Evolutionary conservation across 176 grass and related monocot genomes (phyloP), one percentile per base, ranked within the genome.

Genomic region (Aegilops sharonensis): DNA sequence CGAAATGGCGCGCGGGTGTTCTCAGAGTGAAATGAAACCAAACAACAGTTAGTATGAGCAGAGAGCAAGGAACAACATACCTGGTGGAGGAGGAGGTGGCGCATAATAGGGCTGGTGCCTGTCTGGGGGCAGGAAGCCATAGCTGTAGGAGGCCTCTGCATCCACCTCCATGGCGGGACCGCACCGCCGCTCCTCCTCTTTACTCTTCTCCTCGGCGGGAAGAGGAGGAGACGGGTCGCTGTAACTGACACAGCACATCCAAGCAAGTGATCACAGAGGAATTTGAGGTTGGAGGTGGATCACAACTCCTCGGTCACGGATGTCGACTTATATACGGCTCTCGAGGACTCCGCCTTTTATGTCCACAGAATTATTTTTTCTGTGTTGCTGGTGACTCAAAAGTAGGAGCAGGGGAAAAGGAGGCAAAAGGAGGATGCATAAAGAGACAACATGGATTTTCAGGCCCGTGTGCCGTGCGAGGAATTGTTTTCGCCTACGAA

Each of bases 131-230:
- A 40, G 77, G 78, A 72, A 85, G 64, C 82, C 90, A 85, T 82
- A 82, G 82, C 36, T 65, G 86, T 82, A 88, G 70, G 72, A 81
- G 85, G 78, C 64, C 1, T 88, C 90, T 66, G 78, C 71, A 20
- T 88, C 86, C 8, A 88, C 72, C 78, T 88, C 90, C 90, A 91
- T 91, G 74, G 77, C 56, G 7, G 50, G 43, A 4, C 48, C 12
- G 73, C 66, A 87, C 56, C 65, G 54, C 81, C 23, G 12, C 73
- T 56, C 29, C 73, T 56, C 29, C 20, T 48, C 60, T 35, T 11
- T 34, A 17, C 81, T 54, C 47, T 17, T n/a, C 81, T 82, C 63
- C 56, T 74, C 37, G 24, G 45, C n/a, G 39, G 25, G 34, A 30
- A 39, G 81, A 75, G 42, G 12, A 48, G 72, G 9, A 37, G 57